Base-by-base conservation (phyloP, 805 yeast genomes). In the Brettanomyces naardenensis region DNA sequence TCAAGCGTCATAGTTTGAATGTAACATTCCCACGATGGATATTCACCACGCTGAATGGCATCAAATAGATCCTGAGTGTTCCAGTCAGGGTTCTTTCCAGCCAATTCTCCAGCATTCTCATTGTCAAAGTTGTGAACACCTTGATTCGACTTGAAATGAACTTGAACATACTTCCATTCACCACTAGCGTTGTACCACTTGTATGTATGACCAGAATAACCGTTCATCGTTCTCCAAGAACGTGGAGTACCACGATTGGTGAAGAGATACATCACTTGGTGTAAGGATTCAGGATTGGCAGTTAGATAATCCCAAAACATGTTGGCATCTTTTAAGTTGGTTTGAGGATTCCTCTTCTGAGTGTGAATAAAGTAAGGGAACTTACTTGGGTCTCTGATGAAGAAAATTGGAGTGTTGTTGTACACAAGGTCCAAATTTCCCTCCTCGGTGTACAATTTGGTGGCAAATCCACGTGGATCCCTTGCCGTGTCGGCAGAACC, bases 311-410 rank as follows among this genome's bases (percentile, higher is more conserved):
- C 90, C 94, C 94, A 84, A 60, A 81, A 81, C 83, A 78, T 78
- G 62, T 80, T 72, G 15, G 90, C 70, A 59, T 83, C 92, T 61
- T 80, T 80, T 61, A 80, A 66, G 62, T 83, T 83, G 30, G 88
- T 82, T 58, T 79, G 74, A 17, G 94, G 92, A 64, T 80, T 72
- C 65, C 94, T 73, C 76, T 85, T 84, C 62, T 86, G 95, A 17
- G 95, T 81, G 63, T 86, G 95, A 55, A 85, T 85, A 55, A 85
- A 84, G 54, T 79, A 85, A 34, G 94, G 92, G 68, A 85, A 86
- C 66, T 86, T 84, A 42, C 79, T 68, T 37, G 90, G 88, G 59
- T 86, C 94, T 65, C 95, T 77, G 46, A 85, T 64, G 65, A 85
- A 85, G 63, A 85, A 85, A 40, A 85, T 72, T 10, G 95, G 95